Conservation (phyloP, 441 rosid species). For the Gossypium lobatum region DNA sequence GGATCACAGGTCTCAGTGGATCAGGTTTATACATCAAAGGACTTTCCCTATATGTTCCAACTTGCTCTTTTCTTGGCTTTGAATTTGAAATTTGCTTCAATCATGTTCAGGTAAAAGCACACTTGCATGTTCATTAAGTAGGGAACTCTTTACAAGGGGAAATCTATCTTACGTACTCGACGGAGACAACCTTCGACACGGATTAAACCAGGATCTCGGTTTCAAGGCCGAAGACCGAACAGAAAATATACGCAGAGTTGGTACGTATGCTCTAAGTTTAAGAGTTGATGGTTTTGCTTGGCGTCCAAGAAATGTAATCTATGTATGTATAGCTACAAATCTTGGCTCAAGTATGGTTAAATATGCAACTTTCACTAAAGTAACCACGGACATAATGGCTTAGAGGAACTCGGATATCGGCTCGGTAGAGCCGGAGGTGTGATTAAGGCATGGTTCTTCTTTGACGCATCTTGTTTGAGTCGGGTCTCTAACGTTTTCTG, state of each 20-base stretch:
- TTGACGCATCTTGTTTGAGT: background rate
- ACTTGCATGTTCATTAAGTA: constrained; percentile 62
- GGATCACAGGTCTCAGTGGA: no score
- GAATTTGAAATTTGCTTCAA: background rate
- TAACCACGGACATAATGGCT: background rate
- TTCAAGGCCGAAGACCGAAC: constrained; percentile 81
- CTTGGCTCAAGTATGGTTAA: background rate
- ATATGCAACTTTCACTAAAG: background rate
- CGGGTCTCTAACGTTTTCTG: background rate
- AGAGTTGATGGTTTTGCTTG: background rate
- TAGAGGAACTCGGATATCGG: background rate
- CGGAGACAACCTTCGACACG: constrained; percentile 86
- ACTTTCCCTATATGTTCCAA: no score
- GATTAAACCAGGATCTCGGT: constrained; percentile 77
- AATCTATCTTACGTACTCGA: constrained; percentile 76
- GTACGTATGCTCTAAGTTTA: constrained; percentile 33
- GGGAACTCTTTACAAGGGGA: constrained; percentile 63
- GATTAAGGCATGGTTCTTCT: background rate
- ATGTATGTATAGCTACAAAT: background rate
- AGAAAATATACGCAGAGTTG: constrained; percentile 85
- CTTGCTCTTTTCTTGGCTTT: background rate
- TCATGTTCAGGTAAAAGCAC: constrained; percentile 73
- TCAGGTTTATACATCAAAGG: no score
- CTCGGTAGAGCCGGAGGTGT: background rate
- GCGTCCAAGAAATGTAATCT: background rate